Conservation (phyloP, 208 protist genomes). For the Trypanosoma lewisi region DNA sequence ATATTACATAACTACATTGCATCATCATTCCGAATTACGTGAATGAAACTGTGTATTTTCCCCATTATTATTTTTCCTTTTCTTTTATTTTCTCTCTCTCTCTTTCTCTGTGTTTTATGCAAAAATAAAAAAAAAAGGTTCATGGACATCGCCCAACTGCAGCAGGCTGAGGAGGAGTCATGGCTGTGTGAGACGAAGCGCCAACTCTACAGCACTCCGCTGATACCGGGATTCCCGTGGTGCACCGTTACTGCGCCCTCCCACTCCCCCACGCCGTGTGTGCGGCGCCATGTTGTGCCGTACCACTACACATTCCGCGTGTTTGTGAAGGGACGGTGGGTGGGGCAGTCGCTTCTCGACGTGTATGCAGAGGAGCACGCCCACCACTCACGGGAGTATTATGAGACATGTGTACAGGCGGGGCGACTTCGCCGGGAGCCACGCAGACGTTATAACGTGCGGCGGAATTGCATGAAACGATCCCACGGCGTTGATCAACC, state of each 20-base stretch:
- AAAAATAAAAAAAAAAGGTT: not conserved
- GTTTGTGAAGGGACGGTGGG: slow-evolving; percentile 93
- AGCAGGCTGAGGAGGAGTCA: slow-evolving; percentile 49
- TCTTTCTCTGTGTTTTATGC: not conserved
- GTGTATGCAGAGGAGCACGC: slow-evolving; percentile 89
- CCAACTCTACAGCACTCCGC: slow-evolving; percentile 53
- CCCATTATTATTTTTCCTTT: not conserved
- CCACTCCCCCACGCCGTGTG: not conserved
- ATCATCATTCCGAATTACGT: too few relatives aligned
- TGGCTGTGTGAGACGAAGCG: slow-evolving; percentile 39
- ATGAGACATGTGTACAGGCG: slow-evolving; percentile 65
- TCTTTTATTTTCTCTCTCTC: not conserved
- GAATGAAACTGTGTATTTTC: too few relatives aligned
- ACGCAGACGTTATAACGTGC: slow-evolving; percentile 17
- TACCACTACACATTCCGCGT: slow-evolving; percentile 91
- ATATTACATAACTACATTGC: too few relatives aligned
- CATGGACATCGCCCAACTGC: slow-evolving; percentile 20
- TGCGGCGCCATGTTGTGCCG: slow-evolving; percentile 77
- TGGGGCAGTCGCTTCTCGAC: slow-evolving; percentile 78
- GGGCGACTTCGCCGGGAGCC: slow-evolving; percentile 56
- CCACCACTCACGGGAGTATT: slow-evolving; percentile 81
- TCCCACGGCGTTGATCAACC: slow-evolving; percentile 12
- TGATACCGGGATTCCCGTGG: slow-evolving; percentile 77
- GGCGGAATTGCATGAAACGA: slow-evolving; percentile 26
- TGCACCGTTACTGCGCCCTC: slow-evolving; percentile 40